Base-by-base conservation (phyloP, 2,329 filamentous ascomycete species). In the Trichoderma lentiforme region DNA sequence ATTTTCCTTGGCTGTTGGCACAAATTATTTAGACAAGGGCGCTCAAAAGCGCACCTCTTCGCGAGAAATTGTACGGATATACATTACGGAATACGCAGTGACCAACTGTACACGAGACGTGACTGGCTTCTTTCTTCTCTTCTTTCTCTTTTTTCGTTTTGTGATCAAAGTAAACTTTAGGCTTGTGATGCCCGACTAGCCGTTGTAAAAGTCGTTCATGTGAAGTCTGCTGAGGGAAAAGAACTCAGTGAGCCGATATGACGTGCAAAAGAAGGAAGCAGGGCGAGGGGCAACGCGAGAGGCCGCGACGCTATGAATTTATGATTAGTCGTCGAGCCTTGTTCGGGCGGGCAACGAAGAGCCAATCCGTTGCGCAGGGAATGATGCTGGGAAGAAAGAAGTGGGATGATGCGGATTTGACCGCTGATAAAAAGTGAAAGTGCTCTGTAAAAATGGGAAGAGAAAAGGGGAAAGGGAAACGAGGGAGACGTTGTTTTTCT, bases 11-110 rank as follows among this genome's bases (percentile, higher is more conserved):
- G 36, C 39, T 69, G 56, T 61, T 34, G 61, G 53, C 53, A 66
- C 62, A 58, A 12, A 34, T 65, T 71, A 71, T 66, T 56, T 71
- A 71, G 70, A 71, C 51, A 15, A 47, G 61, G 70, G 53, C 70
- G 70, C 56, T 66, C 53, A 28, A 61, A 64, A 39, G 61, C 43
- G 47, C 58, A 64, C 58, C 68, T 43, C 32, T 62, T 63, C 60
- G 68, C 61, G 68, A 57, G 68, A 64, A 69, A 69, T 61, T 60
- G 66, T 58, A 69, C 66, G 66, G 34, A 60, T 69, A 69, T 34
- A 69, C n/a, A 61, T 66, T n/a, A 69, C 51, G 26, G 26, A 34
- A 53, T 57, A 66, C 24, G 39, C 39, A 57, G 26, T 21, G 34
- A 43, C 8, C 21, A 30, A 58, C 43, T 56, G 64, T 58, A 24